Evolutionary conservation across 257 asterid genomes (phyloP), one percentile per base, ranked within the genome.

Genomic region (Solanum paucissectum): DNA sequence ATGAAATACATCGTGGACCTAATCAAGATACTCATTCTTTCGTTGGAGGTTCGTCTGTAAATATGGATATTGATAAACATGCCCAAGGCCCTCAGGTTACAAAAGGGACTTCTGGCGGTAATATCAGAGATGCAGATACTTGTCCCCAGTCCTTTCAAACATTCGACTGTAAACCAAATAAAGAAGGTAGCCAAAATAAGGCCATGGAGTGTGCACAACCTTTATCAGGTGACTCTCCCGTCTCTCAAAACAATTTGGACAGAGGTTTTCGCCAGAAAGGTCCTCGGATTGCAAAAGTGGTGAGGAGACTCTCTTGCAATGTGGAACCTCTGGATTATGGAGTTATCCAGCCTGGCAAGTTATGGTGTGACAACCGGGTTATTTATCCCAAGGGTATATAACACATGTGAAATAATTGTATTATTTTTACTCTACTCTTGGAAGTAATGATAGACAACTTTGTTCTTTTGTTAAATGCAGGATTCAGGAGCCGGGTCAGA

Each of bases 231-330:
- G 93, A 87, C 77, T 91, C 93, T 86, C 89, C 95, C 66, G 89
- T 90, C 83, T 87, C 93, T 58, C 95, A 83, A 77, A 96, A 89
- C 90, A 92, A 91, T 87, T 84, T 95, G 92, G 99, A 96, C 89
- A 91, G 94, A 87, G 94, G 89, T 89, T 91, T 87, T 89, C 98
- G 99, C 86, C 98, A 94, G 91, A 96, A 94, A 92, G 99, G 99
- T 46, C 99, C 99, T 87, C 99, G 99, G 79, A 96, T 97, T 86
- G 99, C 99, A 12, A 97, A 94, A 91, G 98, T 97, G 73, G 95
- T 97, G 74, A 92, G 99, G 92, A 94, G 99, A 87, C 94, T 97
- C 86, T 94, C 89, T 89, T 97, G 98, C 95, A 95, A 91, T 83
- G 96, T 95, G 32, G 98, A 97, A 89, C 92, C 94, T 81, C 89